Percentiles rank a stretch among this genome's conserved stretches.
phyloP scores from a whole-genome alignment of 257 asterid species.

The Solanum sparsipilum region DNA sequence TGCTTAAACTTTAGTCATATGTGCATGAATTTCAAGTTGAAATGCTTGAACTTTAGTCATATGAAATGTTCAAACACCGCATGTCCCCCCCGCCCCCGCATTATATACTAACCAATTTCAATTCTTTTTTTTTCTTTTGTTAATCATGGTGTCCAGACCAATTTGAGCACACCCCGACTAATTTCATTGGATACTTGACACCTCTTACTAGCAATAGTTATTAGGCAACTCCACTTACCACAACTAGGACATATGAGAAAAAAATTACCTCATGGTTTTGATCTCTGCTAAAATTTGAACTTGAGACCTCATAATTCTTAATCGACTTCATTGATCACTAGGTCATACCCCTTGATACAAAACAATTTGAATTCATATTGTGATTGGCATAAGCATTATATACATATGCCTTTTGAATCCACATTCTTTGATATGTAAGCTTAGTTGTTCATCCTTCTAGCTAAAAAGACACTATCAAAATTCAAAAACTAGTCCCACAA shows the following conservation, averaged over 20 bases:
- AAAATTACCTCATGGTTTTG: too few relatives aligned
- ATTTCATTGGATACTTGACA: too few relatives aligned
- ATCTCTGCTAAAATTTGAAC: too few relatives aligned
- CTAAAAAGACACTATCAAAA: neutral
- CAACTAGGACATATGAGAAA: neutral
- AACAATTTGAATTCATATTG: neutral
- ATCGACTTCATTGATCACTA: too few relatives aligned
- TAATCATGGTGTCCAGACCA: too few relatives aligned
- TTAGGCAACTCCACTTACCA: neutral
- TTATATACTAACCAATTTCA: neutral
- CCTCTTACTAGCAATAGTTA: too few relatives aligned
- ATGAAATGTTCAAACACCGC: neutral
- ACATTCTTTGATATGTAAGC: neutral
- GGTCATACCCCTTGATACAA: too few relatives aligned
- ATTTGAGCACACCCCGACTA: too few relatives aligned
- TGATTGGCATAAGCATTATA: neutral
- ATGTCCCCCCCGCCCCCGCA: neutral
- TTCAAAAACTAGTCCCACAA: neutral
- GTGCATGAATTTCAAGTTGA: too few relatives aligned
- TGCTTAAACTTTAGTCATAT: neutral
- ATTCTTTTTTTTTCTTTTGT: too few relatives aligned
- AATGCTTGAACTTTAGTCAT: neutral
- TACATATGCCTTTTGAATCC: neutral
- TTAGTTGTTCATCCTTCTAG: neutral
- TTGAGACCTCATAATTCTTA: too few relatives aligned